A percentile compares a stretch with the other conserved stretches of the same genome.
Evolutionary conservation across 345 rosid genomes (phyloP).

Genomic region (Syzygium aqueum): DNA sequence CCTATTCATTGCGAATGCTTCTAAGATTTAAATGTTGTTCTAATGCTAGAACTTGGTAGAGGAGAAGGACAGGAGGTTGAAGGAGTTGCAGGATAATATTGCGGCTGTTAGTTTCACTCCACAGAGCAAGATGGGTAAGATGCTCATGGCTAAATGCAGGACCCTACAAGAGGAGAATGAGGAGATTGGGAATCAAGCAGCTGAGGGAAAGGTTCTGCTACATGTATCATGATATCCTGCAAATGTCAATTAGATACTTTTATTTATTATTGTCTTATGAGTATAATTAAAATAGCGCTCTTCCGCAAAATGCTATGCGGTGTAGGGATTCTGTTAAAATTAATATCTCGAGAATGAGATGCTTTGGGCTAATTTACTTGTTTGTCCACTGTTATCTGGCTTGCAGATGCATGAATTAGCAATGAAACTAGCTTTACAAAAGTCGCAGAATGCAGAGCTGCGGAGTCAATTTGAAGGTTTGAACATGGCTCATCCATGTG

Average conservation of each 20-base stretch:
- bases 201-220: constrained; percentile 78
- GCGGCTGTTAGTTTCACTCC: constrained; percentile 85
- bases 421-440: constrained; percentile 81
- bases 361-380: not conserved
- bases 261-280: not conserved
- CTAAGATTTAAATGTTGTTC: not conserved
- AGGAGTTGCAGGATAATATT: constrained; percentile 88
- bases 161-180: constrained; percentile 95
- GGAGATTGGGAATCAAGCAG: constrained; percentile 91
- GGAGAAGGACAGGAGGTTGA: constrained; percentile 92
- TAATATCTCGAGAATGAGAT: not conserved
- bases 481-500: not conserved
- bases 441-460: constrained; percentile 76
- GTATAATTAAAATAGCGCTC: not conserved
- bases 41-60: constrained; percentile 67
- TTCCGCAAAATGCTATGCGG: not conserved
- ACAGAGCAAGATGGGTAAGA: constrained; percentile 84
- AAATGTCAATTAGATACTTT: not conserved
- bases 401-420: constrained; percentile 78
- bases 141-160: constrained; percentile 93
- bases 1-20: not conserved
- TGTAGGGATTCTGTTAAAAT: not conserved
- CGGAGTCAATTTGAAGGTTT: constrained; percentile 84
- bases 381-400: not conserved
- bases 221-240: not conserved